Evolutionary conservation across 352 stramenopile species (phyloP), one percentile per base, ranked within the genome.

Genomic region (Aphanomyces stellatus): DNA sequence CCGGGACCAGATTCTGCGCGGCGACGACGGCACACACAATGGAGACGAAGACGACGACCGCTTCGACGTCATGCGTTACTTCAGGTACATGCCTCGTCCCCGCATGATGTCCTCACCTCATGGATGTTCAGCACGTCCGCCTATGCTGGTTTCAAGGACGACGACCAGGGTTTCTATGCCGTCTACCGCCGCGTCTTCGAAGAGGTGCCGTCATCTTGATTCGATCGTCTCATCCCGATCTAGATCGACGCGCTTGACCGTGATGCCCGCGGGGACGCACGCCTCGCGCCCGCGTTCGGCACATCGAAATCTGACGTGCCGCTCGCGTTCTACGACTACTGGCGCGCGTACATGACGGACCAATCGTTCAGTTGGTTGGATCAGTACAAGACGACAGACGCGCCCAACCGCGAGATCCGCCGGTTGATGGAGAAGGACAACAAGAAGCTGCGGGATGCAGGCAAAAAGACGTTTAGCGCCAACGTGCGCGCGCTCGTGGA

Each of bases 351-450:
- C 71, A 74, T 81, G 48, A 81, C 84, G 24, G 78, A 86, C 69
- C 86, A 82, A 41, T 77, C 63, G 49, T 95, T 95, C 65, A 72
- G 76, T 25, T 93, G 82, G 81, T 72, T 90, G 25, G 85, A 95
- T 55, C 79, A 88, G 69, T 95, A 93, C 76, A 88, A 86, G 61
- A 89, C 84, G 51, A 85, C 79, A 31, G 84, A 95, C 55, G 86
- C 81, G 15, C 81, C 86, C 34, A 95, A 75, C 27, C 80, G 86
- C 25, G 69, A 88, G 57, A 80, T 95, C 43, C 75, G 86, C 22
- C 80, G 86, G 35, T 80, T 83, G 3, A 93, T 92, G 85, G 86
- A 95, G 61, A 95, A 95, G 69, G 86, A 93, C 63, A 95, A 95
- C 71, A 90, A 89, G 55, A 92, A 93, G 72, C 70, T 90, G n/a